Evolutionary conservation across 129 eudicot species (phyloP).

Genomic region (Centaurea solstitialis): DNA sequence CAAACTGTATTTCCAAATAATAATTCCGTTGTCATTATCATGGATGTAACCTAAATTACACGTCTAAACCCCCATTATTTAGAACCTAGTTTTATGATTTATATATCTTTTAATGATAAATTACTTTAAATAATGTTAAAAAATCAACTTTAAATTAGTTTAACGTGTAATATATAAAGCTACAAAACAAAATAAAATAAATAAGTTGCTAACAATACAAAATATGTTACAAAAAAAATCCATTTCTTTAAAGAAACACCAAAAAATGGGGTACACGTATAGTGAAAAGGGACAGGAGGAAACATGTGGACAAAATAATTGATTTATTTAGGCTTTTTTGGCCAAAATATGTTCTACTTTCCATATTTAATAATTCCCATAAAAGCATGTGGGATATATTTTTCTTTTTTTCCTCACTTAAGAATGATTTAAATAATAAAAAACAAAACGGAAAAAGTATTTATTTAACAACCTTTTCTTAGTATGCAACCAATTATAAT

Average conservation of each 20-base stretch:
- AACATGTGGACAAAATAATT: conserved; percentile 16
- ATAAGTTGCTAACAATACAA: neutral
- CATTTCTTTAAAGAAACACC: neutral
- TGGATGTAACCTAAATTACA: neutral
- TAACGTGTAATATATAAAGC: neutral
- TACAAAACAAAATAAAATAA: neutral
- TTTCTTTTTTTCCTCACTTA: neutral
- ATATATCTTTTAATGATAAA: no score
- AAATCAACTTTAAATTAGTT: neutral
- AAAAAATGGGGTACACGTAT: conserved; percentile 26
- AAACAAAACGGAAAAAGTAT: no score
- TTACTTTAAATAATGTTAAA: no score
- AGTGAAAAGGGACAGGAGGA: conserved; percentile 9
- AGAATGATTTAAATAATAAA: neutral
- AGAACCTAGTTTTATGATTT: neutral
- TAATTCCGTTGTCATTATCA: neutral
- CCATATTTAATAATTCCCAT: neutral
- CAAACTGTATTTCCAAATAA: no score
- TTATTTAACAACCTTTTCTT: no score
- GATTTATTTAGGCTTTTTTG: neutral
- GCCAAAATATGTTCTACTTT: neutral
- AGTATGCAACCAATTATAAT: no score
- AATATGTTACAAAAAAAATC: neutral
- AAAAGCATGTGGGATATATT: neutral
- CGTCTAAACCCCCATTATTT: neutral